Base-by-base conservation (phyloP, 805 yeast species). In the Teunomyces panamensis region DNA sequence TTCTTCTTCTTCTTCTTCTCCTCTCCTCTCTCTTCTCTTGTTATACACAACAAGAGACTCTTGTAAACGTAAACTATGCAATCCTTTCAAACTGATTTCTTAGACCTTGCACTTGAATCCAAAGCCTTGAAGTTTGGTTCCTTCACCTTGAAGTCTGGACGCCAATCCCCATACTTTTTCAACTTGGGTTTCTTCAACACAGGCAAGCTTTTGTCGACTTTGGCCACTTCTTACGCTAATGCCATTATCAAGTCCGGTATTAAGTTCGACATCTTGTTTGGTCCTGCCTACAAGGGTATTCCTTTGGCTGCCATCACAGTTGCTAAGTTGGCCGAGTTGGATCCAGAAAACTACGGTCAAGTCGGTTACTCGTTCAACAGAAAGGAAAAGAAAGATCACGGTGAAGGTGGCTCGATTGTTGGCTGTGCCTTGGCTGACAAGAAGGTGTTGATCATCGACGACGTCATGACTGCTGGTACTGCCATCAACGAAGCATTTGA, bases 211-310 rank as follows among this genome's bases (percentile, higher is more conserved):
- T 75, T 92, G 51, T 81, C 89, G n/a, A 81, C 83, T 35, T 74
- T 92, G 57, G 97, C 96, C 16, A 79, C 85, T 5, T 86, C 96
- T 5, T 94, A 91, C 63, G 98, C 99, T 28, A 78, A 80, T 49
- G 87, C 96, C 27, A 92, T 92, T 55, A 83, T 91, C 56, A 83
- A 79, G 42, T 79, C 92, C 0, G 92, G 86, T 5, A 62, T 92
- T 44, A 85, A 90, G 64, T 91, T 92, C 58, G 98, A 92, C 60
- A 83, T 94, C 37, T 73, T 92, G 47, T 92, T 92, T 62, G 99
- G 99, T 6, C 99, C 99, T 9, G 99, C 99, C 27, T 92, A 92
- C 71, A 94, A 94, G 72, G 99, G 99, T 14, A 92, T 92, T 58
- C 96, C 99, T 17, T 77, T 92, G 48, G 96, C 96, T 45, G 96